Evolutionary conservation across 1,139 yeast species (phyloP), one percentile per base, ranked within the genome.

Genomic region (Suzukiozyma palmioleophila): DNA sequence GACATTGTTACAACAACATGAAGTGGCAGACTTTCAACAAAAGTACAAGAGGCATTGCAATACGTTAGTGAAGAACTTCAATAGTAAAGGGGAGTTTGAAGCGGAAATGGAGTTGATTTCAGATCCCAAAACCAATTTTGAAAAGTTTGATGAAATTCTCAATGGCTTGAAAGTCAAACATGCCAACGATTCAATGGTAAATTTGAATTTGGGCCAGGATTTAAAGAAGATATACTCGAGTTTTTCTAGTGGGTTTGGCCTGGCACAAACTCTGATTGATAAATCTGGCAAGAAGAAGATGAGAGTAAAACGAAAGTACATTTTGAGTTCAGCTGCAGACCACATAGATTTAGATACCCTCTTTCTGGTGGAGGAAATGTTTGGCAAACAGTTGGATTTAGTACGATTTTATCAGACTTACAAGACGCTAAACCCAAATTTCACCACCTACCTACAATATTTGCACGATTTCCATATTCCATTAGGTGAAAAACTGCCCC

Each of bases 311-410:
- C 49, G 70, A 25, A 52, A 62, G 54, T 48, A 63, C 66, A 29
- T 65, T 7, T 55, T 81, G 35, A 74, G 84, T 41, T 56, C 60
- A n/a, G 76, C 70, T 36, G 77, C 82, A 0, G 54, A 70, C 0
- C 73, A 69, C 45, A 44, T 86, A 11, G 64, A 69, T 30, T 46
- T 82, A 1, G 74, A 75, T 11, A 43, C 56, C 1, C 39, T 77
- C 11, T 88, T 85, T 52, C 60, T 76, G 0, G 69, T 75, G 3
- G 79, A 73, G 30, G 96, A 89, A 54, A 59, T 61, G 18, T 77
- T 71, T 53, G 96, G 96, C 0, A 73, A 73, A 47, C 77, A 60
- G 48, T 46, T 90, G 21, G 92, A 87, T 49, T 62, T 90, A 41
- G 56, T 66, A 8, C 47, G 53, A 2, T 64, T 72, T 39, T 81